Evolutionary conservation across 2,329 filamentous ascomycete genomes (phyloP).

Genomic region (Acarospora socialis): DNA sequence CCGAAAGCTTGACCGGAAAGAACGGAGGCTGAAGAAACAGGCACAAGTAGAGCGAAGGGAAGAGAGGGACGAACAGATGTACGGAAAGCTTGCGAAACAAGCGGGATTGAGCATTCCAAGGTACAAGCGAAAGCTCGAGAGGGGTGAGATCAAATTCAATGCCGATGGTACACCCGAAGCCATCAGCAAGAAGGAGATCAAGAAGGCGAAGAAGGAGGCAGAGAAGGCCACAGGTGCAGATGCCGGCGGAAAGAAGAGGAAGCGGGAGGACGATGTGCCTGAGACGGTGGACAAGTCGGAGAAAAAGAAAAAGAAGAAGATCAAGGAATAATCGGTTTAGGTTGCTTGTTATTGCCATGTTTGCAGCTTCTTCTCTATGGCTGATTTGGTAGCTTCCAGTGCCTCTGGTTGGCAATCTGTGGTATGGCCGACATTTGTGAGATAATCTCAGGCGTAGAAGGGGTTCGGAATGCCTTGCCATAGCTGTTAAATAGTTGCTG

Average conservation of each 20-base stretch:
- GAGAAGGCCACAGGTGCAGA: slow-evolving; percentile 36
- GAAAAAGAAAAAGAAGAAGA: slow-evolving; percentile 20
- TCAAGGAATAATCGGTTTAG: slow-evolving; percentile 1
- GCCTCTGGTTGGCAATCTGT: no score
- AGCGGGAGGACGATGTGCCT: slow-evolving; percentile 42
- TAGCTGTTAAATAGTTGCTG: no score
- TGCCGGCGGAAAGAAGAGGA: slow-evolving; percentile 56
- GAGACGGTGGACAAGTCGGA: slow-evolving; percentile 14
- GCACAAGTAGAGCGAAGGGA: slow-evolving; percentile 19
- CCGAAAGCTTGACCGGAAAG: slow-evolving; percentile 20
- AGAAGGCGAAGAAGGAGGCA: slow-evolving; percentile 53
- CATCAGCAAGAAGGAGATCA: slow-evolving; percentile 61
- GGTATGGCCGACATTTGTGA: no score
- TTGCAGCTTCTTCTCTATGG: no score
- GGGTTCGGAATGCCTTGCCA: no score
- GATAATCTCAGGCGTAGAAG: no score
- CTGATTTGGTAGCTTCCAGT: no score
- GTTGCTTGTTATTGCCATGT: no score
- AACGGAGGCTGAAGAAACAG: slow-evolving; percentile 21
- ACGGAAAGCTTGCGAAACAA: slow-evolving; percentile 47
- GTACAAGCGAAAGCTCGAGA: slow-evolving; percentile 65
- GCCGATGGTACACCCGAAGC: slow-evolving; percentile 51
- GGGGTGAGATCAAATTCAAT: slow-evolving; percentile 56
- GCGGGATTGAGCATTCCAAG: slow-evolving; percentile 59
- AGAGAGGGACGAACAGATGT: slow-evolving; percentile 31